Percentiles rank a stretch among this genome's conserved stretches.
Conservation (phyloP, 1,139 yeast genomes). For the Yamadazyma spencermartinsiae region DNA sequence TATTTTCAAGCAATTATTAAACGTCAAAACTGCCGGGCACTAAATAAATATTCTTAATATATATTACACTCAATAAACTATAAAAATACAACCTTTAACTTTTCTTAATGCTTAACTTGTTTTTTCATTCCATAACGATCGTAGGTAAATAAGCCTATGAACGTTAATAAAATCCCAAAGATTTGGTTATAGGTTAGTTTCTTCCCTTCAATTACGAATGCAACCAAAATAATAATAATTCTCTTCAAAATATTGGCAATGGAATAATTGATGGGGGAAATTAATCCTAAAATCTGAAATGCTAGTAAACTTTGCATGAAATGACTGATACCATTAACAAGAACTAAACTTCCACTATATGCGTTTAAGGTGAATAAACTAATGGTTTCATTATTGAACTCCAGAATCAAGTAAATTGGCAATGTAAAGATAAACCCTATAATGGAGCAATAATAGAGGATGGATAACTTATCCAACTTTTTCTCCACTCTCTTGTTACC, state of each 20-base stretch:
- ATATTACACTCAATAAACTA: conserved; percentile 1
- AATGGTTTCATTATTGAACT: conserved; percentile 44
- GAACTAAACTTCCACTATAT: conserved; percentile 35
- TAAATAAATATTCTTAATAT: conserved; percentile 12
- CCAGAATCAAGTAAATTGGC: conserved; percentile 74
- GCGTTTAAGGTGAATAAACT: conserved; percentile 36
- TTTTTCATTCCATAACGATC: conserved; percentile 48
- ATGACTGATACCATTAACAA: conserved; percentile 75
- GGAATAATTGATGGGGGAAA: conserved; percentile 87
- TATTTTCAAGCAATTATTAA: conserved; percentile 53
- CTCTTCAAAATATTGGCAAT: conserved; percentile 88
- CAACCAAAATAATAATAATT: conserved; percentile 77
- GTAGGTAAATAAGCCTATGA: conserved; percentile 61
- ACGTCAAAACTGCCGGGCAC: conserved; percentile 46
- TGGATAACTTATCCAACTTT: conserved; percentile 78
- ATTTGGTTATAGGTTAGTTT: conserved; percentile 54
- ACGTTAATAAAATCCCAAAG: conserved; percentile 69
- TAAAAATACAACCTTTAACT: background rate
- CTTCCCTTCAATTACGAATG: conserved; percentile 79
- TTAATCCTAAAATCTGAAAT: conserved; percentile 81
- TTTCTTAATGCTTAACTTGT: conserved; percentile 1
- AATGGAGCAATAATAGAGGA: conserved; percentile 79
- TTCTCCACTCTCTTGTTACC: conserved; percentile 24
- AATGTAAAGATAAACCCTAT: conserved; percentile 77
- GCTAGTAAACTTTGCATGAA: conserved; percentile 85